phyloP scores from a whole-genome alignment of 208 protist species.

The Leishmania guyanensis region DNA sequence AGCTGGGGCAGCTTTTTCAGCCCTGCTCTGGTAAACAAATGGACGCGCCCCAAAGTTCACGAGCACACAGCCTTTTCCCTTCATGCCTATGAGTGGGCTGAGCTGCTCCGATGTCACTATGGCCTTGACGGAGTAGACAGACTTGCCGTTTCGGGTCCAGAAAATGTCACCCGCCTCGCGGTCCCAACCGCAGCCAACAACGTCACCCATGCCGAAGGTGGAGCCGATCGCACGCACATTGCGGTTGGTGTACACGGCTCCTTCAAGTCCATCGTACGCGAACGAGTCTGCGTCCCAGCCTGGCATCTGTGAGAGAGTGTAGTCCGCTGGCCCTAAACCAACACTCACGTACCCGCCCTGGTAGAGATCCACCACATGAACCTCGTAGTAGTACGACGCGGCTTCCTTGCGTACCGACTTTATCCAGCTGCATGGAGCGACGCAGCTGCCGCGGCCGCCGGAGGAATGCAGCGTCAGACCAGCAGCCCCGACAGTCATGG shows the following conservation, averaged over 20 bases:
- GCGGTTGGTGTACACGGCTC: constrained; percentile 63
- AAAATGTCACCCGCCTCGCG: constrained; percentile 57
- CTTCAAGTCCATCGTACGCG: constrained; percentile 77
- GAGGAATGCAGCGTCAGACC: constrained; percentile 56
- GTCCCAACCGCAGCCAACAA: constrained; percentile 89
- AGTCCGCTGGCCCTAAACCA: constrained; percentile 78
- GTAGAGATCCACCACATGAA: constrained; percentile 76
- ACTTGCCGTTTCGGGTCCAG: constrained; percentile 86
- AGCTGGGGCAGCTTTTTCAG: neutral
- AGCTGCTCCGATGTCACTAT: constrained; percentile 30
- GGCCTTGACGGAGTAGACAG: constrained; percentile 43
- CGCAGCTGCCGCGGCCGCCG: constrained; percentile 68
- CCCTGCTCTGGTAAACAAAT: constrained; percentile 52
- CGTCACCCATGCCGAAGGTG: constrained; percentile 75
- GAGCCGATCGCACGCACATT: constrained; percentile 52
- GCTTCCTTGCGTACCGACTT: constrained; percentile 7
- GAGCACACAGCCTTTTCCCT: constrained; percentile 66
- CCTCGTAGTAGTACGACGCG: constrained; percentile 82
- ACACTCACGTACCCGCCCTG: constrained; percentile 61
- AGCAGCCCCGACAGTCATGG: constrained; percentile 52
- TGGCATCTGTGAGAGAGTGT: constrained; percentile 80
- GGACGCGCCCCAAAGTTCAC: constrained; percentile 84
- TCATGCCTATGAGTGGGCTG: constrained; percentile 78
- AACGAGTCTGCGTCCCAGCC: constrained; percentile 80
- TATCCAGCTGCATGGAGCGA: constrained; percentile 65